Percentiles rank a stretch among this genome's conserved stretches.
Conservation (phyloP, 2,329 filamentous ascomycete species). For the Penicillium sp. region DNA sequence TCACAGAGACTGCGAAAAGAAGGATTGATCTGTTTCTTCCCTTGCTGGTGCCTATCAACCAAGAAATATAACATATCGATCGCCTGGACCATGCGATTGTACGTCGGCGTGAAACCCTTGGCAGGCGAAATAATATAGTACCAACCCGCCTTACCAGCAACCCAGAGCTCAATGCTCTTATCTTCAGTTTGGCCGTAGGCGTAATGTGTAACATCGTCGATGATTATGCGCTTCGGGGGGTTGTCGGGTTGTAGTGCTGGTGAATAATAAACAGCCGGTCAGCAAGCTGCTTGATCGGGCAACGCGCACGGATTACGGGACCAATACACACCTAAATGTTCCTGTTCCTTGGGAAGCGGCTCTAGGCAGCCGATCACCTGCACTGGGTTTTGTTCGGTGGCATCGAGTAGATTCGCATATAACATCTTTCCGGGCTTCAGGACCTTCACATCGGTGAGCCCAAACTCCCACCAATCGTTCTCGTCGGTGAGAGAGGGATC, state of each 20-base stretch:
- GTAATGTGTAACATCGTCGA: constrained; percentile 49
- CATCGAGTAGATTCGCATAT: constrained; percentile 54
- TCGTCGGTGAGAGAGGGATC: constrained; percentile 46
- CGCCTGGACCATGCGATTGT: constrained; percentile 56
- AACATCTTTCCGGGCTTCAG: constrained; percentile 47
- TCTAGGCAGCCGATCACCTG: constrained; percentile 53
- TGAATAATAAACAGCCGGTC: constrained; percentile 2
- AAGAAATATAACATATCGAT: constrained; percentile 60
- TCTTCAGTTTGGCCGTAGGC: constrained; percentile 53
- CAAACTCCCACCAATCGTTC: constrained; percentile 60
- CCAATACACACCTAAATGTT: constrained; percentile 39
- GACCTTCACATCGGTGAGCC: constrained; percentile 54
- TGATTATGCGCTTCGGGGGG: constrained; percentile 43
- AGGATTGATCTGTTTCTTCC: constrained; percentile 35
- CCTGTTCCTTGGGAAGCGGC: constrained; percentile 44
- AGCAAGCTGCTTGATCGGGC: constrained; percentile 12
- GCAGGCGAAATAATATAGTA: constrained; percentile 53
- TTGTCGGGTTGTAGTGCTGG: constrained; percentile 41
- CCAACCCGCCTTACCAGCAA: constrained; percentile 60
- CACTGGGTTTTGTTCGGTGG: constrained; percentile 53
- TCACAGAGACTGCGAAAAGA: constrained; percentile 40
- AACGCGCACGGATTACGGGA: constrained; percentile 11
- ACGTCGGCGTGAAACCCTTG: constrained; percentile 51
- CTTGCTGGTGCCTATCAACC: constrained; percentile 53
- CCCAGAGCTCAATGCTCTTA: constrained; percentile 57